Evolutionary conservation across 306 rosid genomes (phyloP).

Genomic region (Rosa chinensis): DNA sequence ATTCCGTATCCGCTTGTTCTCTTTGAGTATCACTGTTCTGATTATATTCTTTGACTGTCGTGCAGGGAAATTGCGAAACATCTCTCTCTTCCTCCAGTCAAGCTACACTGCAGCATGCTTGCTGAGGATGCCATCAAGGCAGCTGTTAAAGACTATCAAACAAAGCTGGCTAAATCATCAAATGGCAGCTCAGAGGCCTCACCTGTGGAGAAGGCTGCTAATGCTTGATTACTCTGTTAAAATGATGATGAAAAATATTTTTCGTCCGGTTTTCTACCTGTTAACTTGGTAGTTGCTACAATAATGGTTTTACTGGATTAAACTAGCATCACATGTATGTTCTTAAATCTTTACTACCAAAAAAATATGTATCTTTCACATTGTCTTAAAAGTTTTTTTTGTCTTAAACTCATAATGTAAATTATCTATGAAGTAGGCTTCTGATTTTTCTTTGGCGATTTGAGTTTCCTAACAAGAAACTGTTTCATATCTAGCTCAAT

Average conservation of each 20-base stretch:
- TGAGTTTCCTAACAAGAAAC: not conserved
- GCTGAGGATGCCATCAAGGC: slow-evolving; percentile 99
- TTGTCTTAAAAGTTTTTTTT: no score
- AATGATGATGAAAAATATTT: slow-evolving; percentile 21
- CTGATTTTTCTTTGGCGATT: not conserved
- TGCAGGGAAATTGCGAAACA: slow-evolving; percentile 95
- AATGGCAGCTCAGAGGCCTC: slow-evolving; percentile 23
- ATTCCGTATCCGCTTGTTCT: not conserved
- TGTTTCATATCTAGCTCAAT: no score
- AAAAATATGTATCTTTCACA: not conserved
- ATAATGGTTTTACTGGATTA: slow-evolving; percentile 9
- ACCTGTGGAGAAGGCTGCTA: slow-evolving; percentile 36
- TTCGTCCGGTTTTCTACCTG: not conserved
- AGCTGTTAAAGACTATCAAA: slow-evolving; percentile 87
- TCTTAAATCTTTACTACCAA: not conserved
- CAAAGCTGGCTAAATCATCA: slow-evolving; percentile 45
- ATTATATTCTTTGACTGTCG: not conserved
- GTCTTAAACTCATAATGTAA: not conserved
- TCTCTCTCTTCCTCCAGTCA: slow-evolving; percentile 96
- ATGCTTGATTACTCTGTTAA: slow-evolving; percentile 34
- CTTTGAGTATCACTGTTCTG: not conserved
- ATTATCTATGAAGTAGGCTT: not conserved
- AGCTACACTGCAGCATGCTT: slow-evolving; percentile 99
- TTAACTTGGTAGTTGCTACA: not conserved
- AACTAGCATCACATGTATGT: not conserved